Base-by-base conservation (phyloP, 768 basidiomycete species). In the Leccinum subgranulosum region DNA sequence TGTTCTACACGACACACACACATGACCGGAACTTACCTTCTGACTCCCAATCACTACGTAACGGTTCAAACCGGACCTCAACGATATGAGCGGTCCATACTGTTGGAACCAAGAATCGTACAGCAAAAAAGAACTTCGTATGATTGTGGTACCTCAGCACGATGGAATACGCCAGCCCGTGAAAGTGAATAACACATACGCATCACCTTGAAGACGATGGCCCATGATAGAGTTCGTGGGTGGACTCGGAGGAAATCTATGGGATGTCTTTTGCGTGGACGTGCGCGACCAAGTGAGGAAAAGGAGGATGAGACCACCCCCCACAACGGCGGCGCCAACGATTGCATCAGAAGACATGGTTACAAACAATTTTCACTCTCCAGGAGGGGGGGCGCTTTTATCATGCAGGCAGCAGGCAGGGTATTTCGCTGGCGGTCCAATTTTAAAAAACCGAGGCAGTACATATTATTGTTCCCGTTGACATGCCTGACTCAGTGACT, bases 61-160 rank as follows among this genome's bases (percentile, higher is more conserved):
- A 23, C 25, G 53, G n/a, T 31, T 3, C 6, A n/a, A 7, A 28
- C 83, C 83, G 57, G 79, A 77, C 3, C 80, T 74, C 5, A 85
- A 66, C 0, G 79, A 76, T 59, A 84, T 81, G 2, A 85, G 71
- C 0, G 84, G 84, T 0, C 85, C 85, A 57, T 84, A 82, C 58
- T 77, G 66, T 58, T 83, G 74, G 3, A 79, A 81, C 79, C 83
- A 83, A 62, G 80, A 75, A 49, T 80, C 78, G 50, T 80, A 78
- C 11, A 8, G 27, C 10, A 66, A 45, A 31, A 54, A 63, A 2
- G 55, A 25, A 2, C 60, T 65, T 25, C 17, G 6, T 36, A 12
- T 27, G 8, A 14, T 36, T 17, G 8, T 36, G 36, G 36, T 17
- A 17, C 36, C 15, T 36, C 17, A 36, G 36, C 36, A 36, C 4